phyloP scores from a whole-genome alignment of 495 filamentous ascomycete genomes.

The Evansstolkia leycettana region DNA sequence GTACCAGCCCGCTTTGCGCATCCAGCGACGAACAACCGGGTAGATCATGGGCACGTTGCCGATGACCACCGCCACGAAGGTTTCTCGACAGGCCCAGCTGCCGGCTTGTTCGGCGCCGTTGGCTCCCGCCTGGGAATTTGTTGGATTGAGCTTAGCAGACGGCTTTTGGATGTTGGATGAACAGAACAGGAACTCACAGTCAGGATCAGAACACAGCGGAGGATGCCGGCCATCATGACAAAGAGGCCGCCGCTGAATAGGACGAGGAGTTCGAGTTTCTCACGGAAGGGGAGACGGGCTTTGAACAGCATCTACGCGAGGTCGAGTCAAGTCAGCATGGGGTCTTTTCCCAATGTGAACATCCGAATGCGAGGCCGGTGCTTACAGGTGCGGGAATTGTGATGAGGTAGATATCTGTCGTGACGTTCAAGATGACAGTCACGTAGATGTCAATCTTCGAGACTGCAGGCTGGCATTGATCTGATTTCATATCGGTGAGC shows the following conservation, averaged over 20 bases:
- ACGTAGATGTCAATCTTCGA: constrained; percentile 35
- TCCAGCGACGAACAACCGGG: constrained; percentile 26
- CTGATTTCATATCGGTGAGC: constrained; percentile 6
- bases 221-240: constrained; percentile 45
- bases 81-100: constrained; percentile 51
- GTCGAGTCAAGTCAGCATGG: constrained; percentile 1
- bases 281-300: constrained; percentile 33
- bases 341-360: not conserved
- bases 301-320: constrained; percentile 37
- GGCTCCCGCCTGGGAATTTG: constrained; percentile 20
- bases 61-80: constrained; percentile 47
- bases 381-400: constrained; percentile 41
- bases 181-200: constrained; percentile 8
- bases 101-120: constrained; percentile 42
- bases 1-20: too few species aligned
- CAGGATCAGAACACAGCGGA: constrained; percentile 45
- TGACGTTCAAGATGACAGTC: constrained; percentile 37
- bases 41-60: constrained; percentile 51
- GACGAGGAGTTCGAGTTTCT: constrained; percentile 40
- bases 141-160: not conserved
- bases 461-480: constrained; percentile 34
- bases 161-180: constrained; percentile 4
- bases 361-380: constrained; percentile 3
- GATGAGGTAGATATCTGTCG: constrained; percentile 43
- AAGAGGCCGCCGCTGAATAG: constrained; percentile 49